Conservation (phyloP, 768 basidiomycete genomes). For the Multifurca ochricompacta region DNA sequence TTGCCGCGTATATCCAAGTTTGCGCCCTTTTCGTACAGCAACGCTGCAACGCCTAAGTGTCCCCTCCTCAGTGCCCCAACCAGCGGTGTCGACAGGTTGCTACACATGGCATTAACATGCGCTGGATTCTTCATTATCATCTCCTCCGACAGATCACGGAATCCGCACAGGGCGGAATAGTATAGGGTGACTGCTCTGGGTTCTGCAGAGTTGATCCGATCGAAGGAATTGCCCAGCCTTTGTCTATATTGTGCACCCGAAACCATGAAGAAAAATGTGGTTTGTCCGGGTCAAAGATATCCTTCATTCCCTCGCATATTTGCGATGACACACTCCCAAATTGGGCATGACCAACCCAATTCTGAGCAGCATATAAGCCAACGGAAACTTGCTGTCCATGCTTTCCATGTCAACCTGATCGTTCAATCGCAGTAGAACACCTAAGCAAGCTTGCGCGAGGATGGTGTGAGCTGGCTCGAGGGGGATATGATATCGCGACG, state of each 20-base stretch:
- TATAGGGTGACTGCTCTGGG: neutral
- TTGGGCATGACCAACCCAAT: conserved; percentile 3
- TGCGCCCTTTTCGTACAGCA: neutral
- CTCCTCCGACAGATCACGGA: neutral
- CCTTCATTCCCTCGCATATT: neutral
- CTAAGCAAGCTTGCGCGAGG: neutral
- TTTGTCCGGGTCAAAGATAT: neutral
- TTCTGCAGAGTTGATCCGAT: neutral
- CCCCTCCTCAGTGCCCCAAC: neutral
- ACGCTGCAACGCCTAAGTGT: neutral
- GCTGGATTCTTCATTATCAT: too few species aligned
- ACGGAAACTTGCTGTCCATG: neutral
- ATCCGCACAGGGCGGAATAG: neutral
- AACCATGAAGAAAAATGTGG: conserved; percentile 3
- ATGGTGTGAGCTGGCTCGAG: neutral
- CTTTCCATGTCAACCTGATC: neutral
- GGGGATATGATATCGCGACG: neutral
- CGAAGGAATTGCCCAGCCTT: neutral
- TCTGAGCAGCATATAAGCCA: neutral
- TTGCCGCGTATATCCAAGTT: neutral
- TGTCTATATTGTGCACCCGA: neutral
- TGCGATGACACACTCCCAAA: neutral
- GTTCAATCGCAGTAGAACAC: conserved; percentile 1
- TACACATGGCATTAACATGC: too few species aligned
- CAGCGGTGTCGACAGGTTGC: neutral